Base-by-base conservation (phyloP, 257 asterid genomes). In the Handroanthus guayacan region DNA sequence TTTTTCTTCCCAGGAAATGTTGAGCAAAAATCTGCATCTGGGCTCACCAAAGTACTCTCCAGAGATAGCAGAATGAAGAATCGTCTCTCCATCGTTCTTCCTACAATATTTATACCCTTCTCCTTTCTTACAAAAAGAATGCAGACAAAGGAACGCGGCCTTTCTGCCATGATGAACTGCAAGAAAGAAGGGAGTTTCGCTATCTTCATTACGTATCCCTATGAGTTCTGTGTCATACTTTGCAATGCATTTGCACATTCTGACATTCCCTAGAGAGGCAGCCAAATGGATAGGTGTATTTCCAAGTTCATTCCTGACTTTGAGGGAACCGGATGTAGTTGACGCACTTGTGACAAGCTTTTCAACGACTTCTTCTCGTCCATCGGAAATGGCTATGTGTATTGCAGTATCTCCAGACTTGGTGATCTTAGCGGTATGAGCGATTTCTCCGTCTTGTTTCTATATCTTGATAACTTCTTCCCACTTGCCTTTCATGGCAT, bases 301-400 rank as follows among this genome's bases (percentile, higher is more conserved):
- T 16, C 13, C 16, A 5, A 41, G 45, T 41, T 17, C 41, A 36
- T n/a, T 9, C 54, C 5, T 1, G 45, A 41, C 4, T 5, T 5
- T 0, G 8, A 41, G 45, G 45, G 45, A 1, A 4, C 8, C 7
- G 4, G 6, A 6, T 5, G 45, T 39, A 39, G 6, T 4, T 39
- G 44, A 41, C 0, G 12, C 45, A 3, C 5, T 25, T 3, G 0
- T 2, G 18, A 74, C 69, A 20, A 81, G 77, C 34, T 11, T 1
- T 2, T 67, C n/a, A n/a, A 79, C 80, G 2, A 8, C 3, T 17
- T 10, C 2, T 1, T 45, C 82, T 13, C 62, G 72, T 64, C 84
- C 84, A 2, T 76, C 79, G 5, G 78, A 60, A 36, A 79, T 50
- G 43, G 86, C 86, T 3, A 79, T 68, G 69, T 83, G 86, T 4